These are phyloP conservation scores for Pholiota molesta DNA, from an alignment of 768 basidiomycete genomes.

Conservation along the genomic window DNA sequence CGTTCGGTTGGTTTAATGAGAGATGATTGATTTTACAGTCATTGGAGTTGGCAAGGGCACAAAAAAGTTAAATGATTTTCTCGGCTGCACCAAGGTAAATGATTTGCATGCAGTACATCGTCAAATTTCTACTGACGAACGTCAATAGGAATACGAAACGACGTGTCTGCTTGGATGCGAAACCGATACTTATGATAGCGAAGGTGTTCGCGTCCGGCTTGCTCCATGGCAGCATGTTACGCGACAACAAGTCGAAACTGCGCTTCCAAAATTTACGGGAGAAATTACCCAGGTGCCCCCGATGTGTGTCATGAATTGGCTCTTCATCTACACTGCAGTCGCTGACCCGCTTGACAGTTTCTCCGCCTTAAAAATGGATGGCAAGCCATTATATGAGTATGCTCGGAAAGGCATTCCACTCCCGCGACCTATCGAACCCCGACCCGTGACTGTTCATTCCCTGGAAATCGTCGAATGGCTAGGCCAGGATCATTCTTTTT, in stretches of 20 bases:
- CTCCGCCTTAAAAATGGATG: conserved; percentile 99
- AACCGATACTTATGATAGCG: conserved; percentile 92
- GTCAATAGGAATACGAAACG: conserved; percentile 83
- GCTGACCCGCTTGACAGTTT: conserved; percentile 56
- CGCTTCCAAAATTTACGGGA: conserved; percentile 76
- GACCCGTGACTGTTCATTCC: conserved; percentile 80
- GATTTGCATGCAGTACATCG: not conserved
- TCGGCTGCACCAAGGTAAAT: conserved; percentile 87
- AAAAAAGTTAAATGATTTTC: conserved; percentile 79
- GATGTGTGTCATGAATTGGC: conserved; percentile 56
- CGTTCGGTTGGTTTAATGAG: not conserved
- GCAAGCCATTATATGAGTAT: conserved; percentile 93
- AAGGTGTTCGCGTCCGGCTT: conserved; percentile 78
- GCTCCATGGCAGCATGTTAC: conserved; percentile 88
- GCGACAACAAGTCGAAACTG: conserved; percentile 67
- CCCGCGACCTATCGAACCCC: conserved; percentile 90
- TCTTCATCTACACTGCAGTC: not conserved
- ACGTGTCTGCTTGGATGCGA: conserved; percentile 92
- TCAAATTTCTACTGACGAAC: not conserved
- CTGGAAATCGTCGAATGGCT: conserved; percentile 82
- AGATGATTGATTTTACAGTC: conserved; percentile 47
- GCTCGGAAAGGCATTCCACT: conserved; percentile 89
- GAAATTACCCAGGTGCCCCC: conserved; percentile 91
- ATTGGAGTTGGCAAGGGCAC: conserved; percentile 90
- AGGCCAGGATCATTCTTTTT: conserved; percentile 73